Base-by-base conservation (phyloP, 1,284 basidiomycete genomes). In the Rhodotorula sp. region DNA sequence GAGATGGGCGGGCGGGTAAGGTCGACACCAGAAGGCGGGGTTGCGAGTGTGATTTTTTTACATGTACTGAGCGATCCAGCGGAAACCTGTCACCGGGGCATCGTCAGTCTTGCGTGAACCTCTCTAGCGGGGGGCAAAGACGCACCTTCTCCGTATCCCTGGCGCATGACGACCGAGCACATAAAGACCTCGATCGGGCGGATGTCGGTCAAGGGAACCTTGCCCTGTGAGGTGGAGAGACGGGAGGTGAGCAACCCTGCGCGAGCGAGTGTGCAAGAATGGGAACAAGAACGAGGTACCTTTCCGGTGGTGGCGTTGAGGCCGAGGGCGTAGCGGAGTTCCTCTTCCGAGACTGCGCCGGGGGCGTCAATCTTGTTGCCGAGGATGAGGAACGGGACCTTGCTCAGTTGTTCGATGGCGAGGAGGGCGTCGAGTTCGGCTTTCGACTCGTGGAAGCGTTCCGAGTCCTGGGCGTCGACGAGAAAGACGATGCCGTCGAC, bases 331-430 rank as follows among this genome's bases (percentile, higher is more conserved):
- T 97, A 93, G 80, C 97, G 89, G 75, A 99, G 85, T 82, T 99
- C 94, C 81, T 99, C 95, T 84, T 99, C 97, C 73, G 91, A 93
- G 73, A 99, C 95, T 48, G 97, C 97, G 62, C 94, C 93, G 8
- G 90, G 88, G n/a, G 95, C 94, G 80, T 99, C 97, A 79, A 99
- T 99, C 88, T 99, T 99, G 88, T 99, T 99, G 64, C 97, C 97
- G 68, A 99, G 89, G 73, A 99, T 89, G 70, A 99, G 88, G 90
- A 99, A 99, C 66, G 97, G 97, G 48, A 99, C 97, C 83, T 93
- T 95, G 78, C 89, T 86, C 71, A 97, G 89, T 79, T 93, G 90
- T 83, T 99, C 95, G 79, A 99, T 99, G 57, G 89, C 88, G 61
- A 97, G 88, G 68, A 99, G 87, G 15, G 93, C 90, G 81, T 99